Evolutionary conservation across 78 protist genomes (phyloP), one percentile per base, ranked within the genome.

Genomic region (Guillardia theta): DNA sequence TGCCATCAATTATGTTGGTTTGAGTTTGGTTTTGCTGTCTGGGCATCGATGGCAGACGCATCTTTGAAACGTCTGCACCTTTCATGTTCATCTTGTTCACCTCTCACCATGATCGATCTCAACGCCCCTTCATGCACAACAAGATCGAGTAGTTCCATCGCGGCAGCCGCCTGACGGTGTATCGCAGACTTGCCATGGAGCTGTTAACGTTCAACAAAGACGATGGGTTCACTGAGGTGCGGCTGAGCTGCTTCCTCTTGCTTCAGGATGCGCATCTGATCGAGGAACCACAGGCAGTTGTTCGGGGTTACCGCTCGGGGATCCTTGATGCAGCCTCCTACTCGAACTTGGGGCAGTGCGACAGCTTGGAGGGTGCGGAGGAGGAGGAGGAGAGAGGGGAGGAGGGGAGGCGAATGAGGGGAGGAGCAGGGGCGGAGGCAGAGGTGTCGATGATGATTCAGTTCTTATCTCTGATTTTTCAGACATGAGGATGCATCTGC

Each of bases 311-410:
- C 3, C 78, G 93, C 48, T n/a, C 93, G 3, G 99, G 98, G 24
- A 78, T 99, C 88, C 95, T 99, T 37, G 45, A 44, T n/a, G 80
- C 88, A 50, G 39, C 94, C 0, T 99, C 98, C 93, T 99, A 99
- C 96, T 6, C 77, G 48, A 98, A 98, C 93, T 92, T 99, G 46
- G n/a, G 90, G 43, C 99, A 98, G 96, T 98, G 99, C 95, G 99
- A 98, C 30, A 92, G 97, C 30, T 95, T 99, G 9, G 99, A 98
- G 33, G 99, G 97, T 97, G 88, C 50, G 9, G 10, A 95, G 10
- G 22, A 4, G 10, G 15, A 27, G 19, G 19, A 27, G 22, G 50
- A 1, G 70, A 6, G 30, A 36, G 58, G 30, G 76, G 46, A 54
- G 1, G 45, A 10, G 58, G 5, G 6, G 39, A 0, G 70, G 6